Evolutionary conservation across 495 filamentous ascomycete species (phyloP), one percentile per base, ranked within the genome.

Genomic region (Xylaria venustula): DNA sequence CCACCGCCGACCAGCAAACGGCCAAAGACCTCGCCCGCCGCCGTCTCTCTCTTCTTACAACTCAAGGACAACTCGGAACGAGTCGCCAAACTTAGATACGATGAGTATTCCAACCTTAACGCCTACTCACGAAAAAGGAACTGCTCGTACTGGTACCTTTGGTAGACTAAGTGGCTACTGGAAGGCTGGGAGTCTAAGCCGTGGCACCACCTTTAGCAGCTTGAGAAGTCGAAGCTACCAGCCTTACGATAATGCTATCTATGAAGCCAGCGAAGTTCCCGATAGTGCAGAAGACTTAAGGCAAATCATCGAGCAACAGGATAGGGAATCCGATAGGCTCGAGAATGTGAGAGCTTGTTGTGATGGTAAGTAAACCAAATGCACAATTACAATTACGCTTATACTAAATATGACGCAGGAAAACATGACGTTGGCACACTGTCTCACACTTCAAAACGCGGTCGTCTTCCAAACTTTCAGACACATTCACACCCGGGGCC

Each of bases 291-390:
- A 96, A 64, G 91, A 96, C 68, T 66, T 96, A 32, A 80, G 89
- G 58, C 81, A 85, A 55, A 85, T 88, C 52, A 88, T 91, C 64
- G 89, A 91, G 68, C 75, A 79, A 58, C 88, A 92, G 64, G 90
- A 96, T 64, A 76, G 81, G 50, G 88, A 90, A 59, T 76, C 84
- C 15, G 90, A 92, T 67, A 79, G 87, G 58, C 80, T 98, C 64
- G 95, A 97, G 77, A 97, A 98, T 70, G 94, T 98, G 49, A 82
- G 94, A 71, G 93, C 92, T 54, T 98, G 94, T 77, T 98, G 94
- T 74, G 94, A 97, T 85, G 94, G 92, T 93, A 78, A 81, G 87
- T 78, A 64, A 54, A 26, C 26, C 37, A 47, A 12, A 42, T n/a
- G 34, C 32, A 7, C n/a, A n/a, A 19, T 1, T 23, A 6, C 11